Percentiles rank a stretch among this genome's conserved stretches.
Evolutionary conservation across 768 basidiomycete genomes (phyloP).

Genomic region (Mycena vitilis): DNA sequence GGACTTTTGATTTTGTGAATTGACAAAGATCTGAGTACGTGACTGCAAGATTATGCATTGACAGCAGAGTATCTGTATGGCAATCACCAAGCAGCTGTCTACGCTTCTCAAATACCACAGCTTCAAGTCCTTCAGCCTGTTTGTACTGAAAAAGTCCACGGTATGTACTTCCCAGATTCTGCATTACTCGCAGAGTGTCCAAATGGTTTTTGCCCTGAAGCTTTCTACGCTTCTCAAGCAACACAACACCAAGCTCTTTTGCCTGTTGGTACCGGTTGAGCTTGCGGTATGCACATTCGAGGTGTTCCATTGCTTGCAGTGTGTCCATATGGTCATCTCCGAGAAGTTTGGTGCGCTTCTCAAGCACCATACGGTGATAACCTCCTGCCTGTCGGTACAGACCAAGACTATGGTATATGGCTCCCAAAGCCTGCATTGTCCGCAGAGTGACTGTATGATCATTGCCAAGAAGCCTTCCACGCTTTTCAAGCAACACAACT

Average conservation of each 20-base stretch:
- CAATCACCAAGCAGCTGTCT: neutral
- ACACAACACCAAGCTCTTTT: neutral
- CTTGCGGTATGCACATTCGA: neutral
- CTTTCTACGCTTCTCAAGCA: neutral
- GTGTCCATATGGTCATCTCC: conserved; percentile 7
- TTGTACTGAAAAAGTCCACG: too few relatives aligned
- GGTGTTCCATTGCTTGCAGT: neutral
- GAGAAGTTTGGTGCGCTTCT: neutral
- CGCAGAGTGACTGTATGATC: conserved; percentile 4
- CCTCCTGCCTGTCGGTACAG: neutral
- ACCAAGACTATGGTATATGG: neutral
- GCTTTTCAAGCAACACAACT: neutral
- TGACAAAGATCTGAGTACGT: neutral
- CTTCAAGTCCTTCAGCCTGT: too few relatives aligned
- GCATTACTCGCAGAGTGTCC: neutral
- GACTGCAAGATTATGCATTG: neutral
- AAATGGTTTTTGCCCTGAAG: conserved; percentile 1
- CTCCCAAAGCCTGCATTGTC: neutral
- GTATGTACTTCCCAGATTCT: neutral
- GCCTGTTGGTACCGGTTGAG: neutral
- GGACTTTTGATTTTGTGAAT: neutral
- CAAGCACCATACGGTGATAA: neutral
- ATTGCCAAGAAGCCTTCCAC: neutral
- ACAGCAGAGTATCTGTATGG: neutral
- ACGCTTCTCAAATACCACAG: neutral